Evolutionary conservation across 441 rosid genomes (phyloP).

Genomic region (California macrophylla): DNA sequence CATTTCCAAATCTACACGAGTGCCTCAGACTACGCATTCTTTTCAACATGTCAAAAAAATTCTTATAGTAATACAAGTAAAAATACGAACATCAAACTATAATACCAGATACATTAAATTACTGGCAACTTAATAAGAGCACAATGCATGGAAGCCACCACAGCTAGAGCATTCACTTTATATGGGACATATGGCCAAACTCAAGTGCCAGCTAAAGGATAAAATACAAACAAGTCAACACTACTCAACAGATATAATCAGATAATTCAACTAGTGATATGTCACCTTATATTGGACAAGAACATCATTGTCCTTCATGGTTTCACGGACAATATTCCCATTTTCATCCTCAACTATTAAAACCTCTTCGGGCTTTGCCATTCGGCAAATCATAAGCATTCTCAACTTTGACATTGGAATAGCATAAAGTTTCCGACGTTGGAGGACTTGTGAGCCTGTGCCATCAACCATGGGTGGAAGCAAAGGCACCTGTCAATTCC

Average conservation of each 20-base stretch:
- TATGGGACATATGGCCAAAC: background rate
- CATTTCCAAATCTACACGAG: no score
- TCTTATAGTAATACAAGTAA: background rate
- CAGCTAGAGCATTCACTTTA: background rate
- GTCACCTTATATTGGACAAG: slow-evolving; percentile 95
- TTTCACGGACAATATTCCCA: slow-evolving; percentile 97
- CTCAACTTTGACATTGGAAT: slow-evolving; percentile 86
- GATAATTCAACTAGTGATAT: slow-evolving; percentile 8
- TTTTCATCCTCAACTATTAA: slow-evolving; percentile 99
- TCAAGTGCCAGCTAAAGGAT: background rate
- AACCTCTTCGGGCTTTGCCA: slow-evolving; percentile 99
- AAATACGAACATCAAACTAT: no score
- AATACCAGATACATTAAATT: no score
- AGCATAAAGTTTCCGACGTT: slow-evolving; percentile 86
- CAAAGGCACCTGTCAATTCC: slow-evolving; percentile 52
- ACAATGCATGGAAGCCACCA: background rate
- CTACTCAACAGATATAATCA: background rate
- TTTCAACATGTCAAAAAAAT: background rate
- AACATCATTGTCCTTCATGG: slow-evolving; percentile 98
- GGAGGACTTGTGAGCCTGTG: slow-evolving; percentile 66
- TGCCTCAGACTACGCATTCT: background rate
- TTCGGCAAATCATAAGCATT: slow-evolving; percentile 92
- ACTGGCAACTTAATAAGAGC: no score
- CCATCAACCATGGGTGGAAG: slow-evolving; percentile 81
- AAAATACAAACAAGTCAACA: background rate